Evolutionary conservation across 2,329 filamentous ascomycete genomes (phyloP), one percentile per base, ranked within the genome.

Genomic region (Penicillium oxalicum): DNA sequence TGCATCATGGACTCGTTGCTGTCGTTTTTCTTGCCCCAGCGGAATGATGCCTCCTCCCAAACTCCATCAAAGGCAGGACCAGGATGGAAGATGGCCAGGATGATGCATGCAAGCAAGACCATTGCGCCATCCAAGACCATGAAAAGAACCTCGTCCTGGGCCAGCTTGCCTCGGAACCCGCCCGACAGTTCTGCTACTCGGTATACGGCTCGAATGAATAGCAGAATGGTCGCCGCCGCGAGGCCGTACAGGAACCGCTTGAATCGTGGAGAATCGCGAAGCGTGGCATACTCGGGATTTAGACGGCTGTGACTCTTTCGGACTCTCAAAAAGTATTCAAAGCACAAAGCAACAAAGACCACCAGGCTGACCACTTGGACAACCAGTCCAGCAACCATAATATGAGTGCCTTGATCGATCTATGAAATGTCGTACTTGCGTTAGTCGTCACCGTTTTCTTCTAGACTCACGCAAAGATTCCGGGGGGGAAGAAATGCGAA

Each of bases 41-140:
- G 40, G 24, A 43, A 43, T 4, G 29, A 27, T 13, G 40, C 40
- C 18, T 43, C 40, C 42, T 37, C 12, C 50, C 50, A 52, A 33
- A 12, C 33, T 4, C 48, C 45, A 3, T 48, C 48, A 36, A 51
- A 48, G 24, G 37, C 43, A 9, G 42, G 8, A 27, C 46, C 48
- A 2, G 53, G 53, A 9, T 53, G 50, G 24, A 33, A 49, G 26
- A 26, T 40, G 1, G 48, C 51, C 41, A 55, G 26, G 34, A 37
- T 44, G 24, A 56, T 54, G 28, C 51, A 51, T 3, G 56, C 54
- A 25, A 59, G 53, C 1, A 48, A 18, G 24, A 80, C 74, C 74
- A 78, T 78, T 4, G 70, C 68, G 18, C 76, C 75, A 54, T 80
- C 77, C 3, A 80, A 61, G 5, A 73, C 61, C 57, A 79, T 74